These are phyloP conservation scores for Fusarium heterosporum DNA, from an alignment of 2,329 filamentous ascomycete species.

Conservation along the genomic window DNA sequence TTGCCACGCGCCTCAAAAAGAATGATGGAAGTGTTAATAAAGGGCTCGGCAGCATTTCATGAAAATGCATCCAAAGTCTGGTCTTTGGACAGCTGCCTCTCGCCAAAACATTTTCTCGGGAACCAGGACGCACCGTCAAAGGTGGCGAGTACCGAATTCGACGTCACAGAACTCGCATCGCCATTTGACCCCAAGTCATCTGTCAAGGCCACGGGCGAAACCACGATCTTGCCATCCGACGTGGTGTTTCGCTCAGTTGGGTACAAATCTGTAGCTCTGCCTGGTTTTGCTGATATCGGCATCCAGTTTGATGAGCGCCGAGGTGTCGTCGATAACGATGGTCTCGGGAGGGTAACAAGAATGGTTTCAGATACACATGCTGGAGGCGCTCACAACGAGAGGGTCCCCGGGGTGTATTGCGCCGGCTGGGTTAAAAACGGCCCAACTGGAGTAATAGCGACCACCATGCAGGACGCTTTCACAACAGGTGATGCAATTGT, in stretches of 20 bases:
- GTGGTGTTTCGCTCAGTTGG: conserved; percentile 94
- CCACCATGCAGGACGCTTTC: conserved; percentile 96
- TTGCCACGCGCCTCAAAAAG: conserved; percentile 81
- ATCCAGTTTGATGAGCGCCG: conserved; percentile 80
- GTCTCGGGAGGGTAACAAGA: conserved; percentile 74
- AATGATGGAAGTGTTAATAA: conserved; percentile 82
- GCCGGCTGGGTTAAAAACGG: conserved; percentile 97
- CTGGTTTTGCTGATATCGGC: conserved; percentile 77
- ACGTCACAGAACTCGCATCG: conserved; percentile 67
- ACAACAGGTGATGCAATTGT: conserved; percentile 85
- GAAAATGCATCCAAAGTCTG: conserved; percentile 73
- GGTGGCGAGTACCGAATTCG: conserved; percentile 76
- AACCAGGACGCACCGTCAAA: conserved; percentile 57
- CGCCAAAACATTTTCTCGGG: conserved; percentile 76
- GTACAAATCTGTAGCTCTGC: conserved; percentile 84
- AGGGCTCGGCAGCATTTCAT: conserved; percentile 71
- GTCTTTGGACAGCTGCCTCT: conserved; percentile 88
- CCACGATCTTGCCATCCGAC: conserved; percentile 69
- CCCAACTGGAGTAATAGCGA: conserved; percentile 94
- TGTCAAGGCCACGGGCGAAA: conserved; percentile 62
- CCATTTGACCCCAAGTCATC: conserved; percentile 65
- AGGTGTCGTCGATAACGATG: conserved; percentile 87
- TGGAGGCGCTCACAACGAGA: conserved; percentile 55
- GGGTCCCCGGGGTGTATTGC: conserved; percentile 81
- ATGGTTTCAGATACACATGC: conserved; percentile 48